Conservation (phyloP, 2,329 filamentous ascomycete species). For the Chrysosporium keratinophilum region DNA sequence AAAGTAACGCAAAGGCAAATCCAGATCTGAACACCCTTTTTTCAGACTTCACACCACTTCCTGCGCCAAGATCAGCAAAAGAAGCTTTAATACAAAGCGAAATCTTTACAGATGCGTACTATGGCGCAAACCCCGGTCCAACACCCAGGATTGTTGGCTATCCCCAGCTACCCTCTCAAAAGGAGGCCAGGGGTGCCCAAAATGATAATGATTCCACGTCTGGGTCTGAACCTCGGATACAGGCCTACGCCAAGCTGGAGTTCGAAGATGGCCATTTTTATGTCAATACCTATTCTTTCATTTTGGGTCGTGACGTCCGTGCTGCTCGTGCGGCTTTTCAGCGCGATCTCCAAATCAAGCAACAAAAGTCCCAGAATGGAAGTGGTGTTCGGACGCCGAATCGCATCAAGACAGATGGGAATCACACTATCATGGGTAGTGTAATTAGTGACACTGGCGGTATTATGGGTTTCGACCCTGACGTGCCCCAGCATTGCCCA, state of each 20-base stretch:
- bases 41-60: constrained; percentile 27
- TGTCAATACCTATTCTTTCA: constrained; percentile 53
- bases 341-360: constrained; percentile 34
- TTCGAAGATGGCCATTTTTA: constrained; percentile 58
- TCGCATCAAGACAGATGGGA: constrained; percentile 36
- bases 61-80: constrained; percentile 27
- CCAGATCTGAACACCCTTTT: constrained; percentile 13
- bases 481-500: constrained; percentile 33
- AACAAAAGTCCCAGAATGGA: constrained; percentile 39
- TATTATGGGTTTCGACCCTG: constrained; percentile 42
- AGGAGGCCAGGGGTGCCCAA: constrained; percentile 20
- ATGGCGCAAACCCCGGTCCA: constrained; percentile 22
- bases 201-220: constrained; percentile 29
- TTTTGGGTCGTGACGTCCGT: constrained; percentile 52
- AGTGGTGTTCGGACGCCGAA: constrained; percentile 39
- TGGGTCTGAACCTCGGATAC: constrained; percentile 39
- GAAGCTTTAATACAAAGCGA: constrained; percentile 34
- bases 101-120: constrained; percentile 31
- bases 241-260: constrained; percentile 54
- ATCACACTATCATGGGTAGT: constrained; percentile 36
- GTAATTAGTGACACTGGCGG: constrained; percentile 48
- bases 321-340: constrained; percentile 40
- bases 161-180: constrained; percentile 24
- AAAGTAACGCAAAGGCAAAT: constrained; percentile 8
- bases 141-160: constrained; percentile 17